Conservation (phyloP, 2,329 filamentous ascomycete species). For the Fusarium oligoseptatum region DNA sequence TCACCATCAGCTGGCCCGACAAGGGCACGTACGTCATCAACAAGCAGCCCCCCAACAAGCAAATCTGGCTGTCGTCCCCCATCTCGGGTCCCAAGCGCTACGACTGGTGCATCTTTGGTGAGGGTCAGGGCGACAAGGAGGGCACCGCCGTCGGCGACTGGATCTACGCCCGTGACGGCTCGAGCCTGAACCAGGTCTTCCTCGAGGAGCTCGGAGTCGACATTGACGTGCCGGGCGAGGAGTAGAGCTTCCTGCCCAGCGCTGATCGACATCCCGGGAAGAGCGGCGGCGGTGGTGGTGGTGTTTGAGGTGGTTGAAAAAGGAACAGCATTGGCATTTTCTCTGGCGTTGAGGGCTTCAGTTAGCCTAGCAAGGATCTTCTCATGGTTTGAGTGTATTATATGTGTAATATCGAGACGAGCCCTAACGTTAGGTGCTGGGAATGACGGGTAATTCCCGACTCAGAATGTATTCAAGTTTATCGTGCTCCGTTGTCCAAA, state of each 20-base stretch:
- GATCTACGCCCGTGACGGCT: conserved; percentile 90
- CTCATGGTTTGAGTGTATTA: conserved; percentile 33
- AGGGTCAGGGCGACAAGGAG: conserved; percentile 81
- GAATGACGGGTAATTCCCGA: conserved; percentile 12
- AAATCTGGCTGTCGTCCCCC: conserved; percentile 96
- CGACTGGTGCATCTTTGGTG: conserved; percentile 84
- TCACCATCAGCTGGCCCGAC: conserved; percentile 78
- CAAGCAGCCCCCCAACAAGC: conserved; percentile 98
- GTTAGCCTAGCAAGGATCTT: conserved; percentile 21
- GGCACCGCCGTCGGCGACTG: conserved; percentile 81
- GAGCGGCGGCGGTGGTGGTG: conserved; percentile 1
- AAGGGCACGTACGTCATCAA: conserved; percentile 93
- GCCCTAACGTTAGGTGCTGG: not conserved
- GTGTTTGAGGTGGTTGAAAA: conserved; percentile 14
- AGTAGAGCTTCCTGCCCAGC: conserved; percentile 45
- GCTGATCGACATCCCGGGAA: conserved; percentile 26
- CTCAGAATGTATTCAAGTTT: conserved; percentile 33
- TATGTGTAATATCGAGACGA: conserved; percentile 28
- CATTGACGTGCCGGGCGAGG: conserved; percentile 54
- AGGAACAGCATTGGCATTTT: conserved; percentile 27
- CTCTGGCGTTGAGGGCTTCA: conserved; percentile 38
- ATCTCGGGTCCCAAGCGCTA: conserved; percentile 92
- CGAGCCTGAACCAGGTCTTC: conserved; percentile 78
- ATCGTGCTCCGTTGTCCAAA: not conserved
- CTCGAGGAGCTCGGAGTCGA: conserved; percentile 81